These are phyloP conservation scores for Solanum neorickii DNA, from an alignment of 257 asterid genomes.

Conservation along the genomic window DNA sequence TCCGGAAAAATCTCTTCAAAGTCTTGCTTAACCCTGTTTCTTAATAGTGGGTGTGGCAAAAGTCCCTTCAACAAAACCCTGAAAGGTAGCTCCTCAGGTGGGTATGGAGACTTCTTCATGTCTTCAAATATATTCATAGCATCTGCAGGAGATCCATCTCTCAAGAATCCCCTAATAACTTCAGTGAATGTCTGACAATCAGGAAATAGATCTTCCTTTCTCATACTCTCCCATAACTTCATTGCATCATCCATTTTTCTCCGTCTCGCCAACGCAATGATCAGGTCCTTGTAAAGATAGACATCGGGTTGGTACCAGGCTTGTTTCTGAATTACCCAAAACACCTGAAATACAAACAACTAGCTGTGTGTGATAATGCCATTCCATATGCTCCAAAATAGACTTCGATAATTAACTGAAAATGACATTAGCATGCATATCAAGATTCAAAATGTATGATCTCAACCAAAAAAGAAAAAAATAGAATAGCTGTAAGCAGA, in stretches of 20 bases:
- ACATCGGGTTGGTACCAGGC: conserved; percentile 84
- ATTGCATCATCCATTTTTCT: conserved; percentile 79
- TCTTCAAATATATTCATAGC: conserved; percentile 95
- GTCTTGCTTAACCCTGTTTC: conserved; percentile 92
- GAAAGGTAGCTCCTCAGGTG: conserved; percentile 81
- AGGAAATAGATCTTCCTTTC: conserved; percentile 63
- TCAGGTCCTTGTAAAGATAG: conserved; percentile 80
- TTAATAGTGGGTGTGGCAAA: conserved; percentile 83
- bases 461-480: background rate
- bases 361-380: background rate
- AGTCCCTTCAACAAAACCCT: conserved; percentile 88
- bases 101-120: conserved; percentile 89
- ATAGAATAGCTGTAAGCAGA: background rate
- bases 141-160: conserved; percentile 89
- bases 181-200: conserved; percentile 86
- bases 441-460: background rate
- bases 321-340: conserved; percentile 65
- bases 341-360: conserved; percentile 38
- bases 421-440: background rate
- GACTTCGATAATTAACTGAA: background rate
- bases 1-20: conserved; percentile 91
- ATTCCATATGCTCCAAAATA: background rate
- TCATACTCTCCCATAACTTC: conserved; percentile 82
- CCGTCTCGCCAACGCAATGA: conserved; percentile 61
- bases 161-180: conserved; percentile 92